Evolutionary conservation across 768 basidiomycete genomes (phyloP).

Genomic region (Dentipellis fragilis): DNA sequence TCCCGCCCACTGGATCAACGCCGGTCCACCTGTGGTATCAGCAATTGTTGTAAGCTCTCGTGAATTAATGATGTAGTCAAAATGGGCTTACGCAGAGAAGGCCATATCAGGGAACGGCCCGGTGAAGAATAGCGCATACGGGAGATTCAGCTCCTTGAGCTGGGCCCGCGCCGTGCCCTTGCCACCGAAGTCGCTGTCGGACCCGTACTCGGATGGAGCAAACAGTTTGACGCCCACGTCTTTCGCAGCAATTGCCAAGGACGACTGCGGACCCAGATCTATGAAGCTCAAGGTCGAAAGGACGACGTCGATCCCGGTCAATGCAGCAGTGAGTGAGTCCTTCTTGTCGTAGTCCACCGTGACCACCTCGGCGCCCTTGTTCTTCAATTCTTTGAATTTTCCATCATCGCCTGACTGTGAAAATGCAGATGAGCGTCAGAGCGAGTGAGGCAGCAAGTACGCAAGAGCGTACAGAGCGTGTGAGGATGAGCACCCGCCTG

Average conservation of each 20-base stretch:
- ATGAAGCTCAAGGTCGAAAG: neutral
- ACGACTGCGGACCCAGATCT: neutral
- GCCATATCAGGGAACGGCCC: constrained; percentile 1
- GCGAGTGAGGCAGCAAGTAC: neutral
- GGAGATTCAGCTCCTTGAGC: constrained; percentile 3
- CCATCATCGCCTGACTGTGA: neutral
- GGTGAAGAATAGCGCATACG: constrained; percentile 4
- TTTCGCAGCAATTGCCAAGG: constrained; percentile 3
- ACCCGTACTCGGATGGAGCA: constrained; percentile 16
- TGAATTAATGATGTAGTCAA: neutral
- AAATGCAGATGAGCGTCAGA: neutral
- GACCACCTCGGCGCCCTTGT: neutral
- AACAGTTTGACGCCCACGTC: constrained; percentile 1
- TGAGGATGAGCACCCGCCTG: neutral
- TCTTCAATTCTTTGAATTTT: too few species aligned
- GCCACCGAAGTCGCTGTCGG: constrained; percentile 1
- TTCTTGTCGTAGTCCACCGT: neutral
- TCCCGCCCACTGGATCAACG: neutral
- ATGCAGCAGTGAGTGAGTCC: neutral
- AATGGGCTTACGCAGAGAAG: constrained; percentile 1
- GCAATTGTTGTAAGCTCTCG: neutral
- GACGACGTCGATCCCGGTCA: constrained; percentile 3
- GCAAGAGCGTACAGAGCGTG: neutral
- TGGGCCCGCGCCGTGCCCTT: neutral
- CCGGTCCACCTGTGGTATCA: neutral